Base-by-base conservation (phyloP, 441 rosid genomes). In the Jatropha multifida region DNA sequence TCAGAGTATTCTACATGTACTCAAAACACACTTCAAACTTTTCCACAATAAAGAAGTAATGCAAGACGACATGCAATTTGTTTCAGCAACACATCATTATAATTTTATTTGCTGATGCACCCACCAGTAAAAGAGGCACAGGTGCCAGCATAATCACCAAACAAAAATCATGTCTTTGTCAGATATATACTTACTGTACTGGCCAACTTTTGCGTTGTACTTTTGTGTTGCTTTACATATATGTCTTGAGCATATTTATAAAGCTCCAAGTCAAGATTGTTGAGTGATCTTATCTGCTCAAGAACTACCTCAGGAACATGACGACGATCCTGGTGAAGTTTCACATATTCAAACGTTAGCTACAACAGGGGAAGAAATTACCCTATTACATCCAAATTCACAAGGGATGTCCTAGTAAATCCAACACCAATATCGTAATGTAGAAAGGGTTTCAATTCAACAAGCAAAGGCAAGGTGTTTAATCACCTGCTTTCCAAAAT, bases 201-300 rank as follows among this genome's bases (percentile, higher is more conserved):
- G 13, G 73, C 71, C 65, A 83, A 52, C 59, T 81, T 85, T 61
- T 81, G 81, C 5, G 68, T 74, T 26, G 69, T 56, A 20, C 72
- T 81, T 61, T 72, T 73, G 74, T 86, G 89, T 78, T 91, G 90
- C 86, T 86, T 88, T 11, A 80, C 88, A 77, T 90, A 96, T 27
- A 96, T 84, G 74, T 82, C 87, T 79, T 76, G 82, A 20, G 97
- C 98, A 78, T 96, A 89, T 77, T 89, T 81, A 79, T 91, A 94
- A 23, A 96, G 96, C 85, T 94, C 92, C 76, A 89, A 18, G 72
- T 96, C 98, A 44, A 96, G 97, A 69, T 74, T 70, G 86, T 96
- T 96, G 14, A 88, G 90, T 38, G 87, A 85, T 86, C 79, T 88
- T 77, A 96, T 91, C 88, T 84, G 84, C 83, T 84, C 80, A n/a